A percentile compares a stretch with the other conserved stretches of the same genome.
Conservation (phyloP, 139 green algal species). For the Mesostigma viride region DNA sequence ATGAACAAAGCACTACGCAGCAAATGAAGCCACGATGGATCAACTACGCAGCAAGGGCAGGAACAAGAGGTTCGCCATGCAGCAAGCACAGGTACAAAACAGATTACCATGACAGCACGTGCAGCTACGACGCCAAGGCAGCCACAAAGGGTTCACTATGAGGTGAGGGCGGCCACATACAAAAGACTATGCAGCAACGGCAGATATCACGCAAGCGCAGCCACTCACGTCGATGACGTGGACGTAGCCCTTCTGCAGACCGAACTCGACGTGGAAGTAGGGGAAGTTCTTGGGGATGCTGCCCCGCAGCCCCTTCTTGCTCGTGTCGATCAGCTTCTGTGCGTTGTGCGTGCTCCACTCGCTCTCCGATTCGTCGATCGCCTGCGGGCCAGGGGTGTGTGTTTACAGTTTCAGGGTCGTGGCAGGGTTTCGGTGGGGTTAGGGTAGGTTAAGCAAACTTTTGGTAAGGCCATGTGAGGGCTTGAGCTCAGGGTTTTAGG, state of each 20-base stretch:
- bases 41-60: not conserved
- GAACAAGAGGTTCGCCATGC: not conserved
- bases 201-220: not conserved
- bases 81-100: not conserved
- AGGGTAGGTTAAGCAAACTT: not conserved
- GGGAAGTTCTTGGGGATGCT: slow-evolving; percentile 87
- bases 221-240: slow-evolving; percentile 76
- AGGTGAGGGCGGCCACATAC: too few species aligned
- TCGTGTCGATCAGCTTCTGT: slow-evolving; percentile 81
- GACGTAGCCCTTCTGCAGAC: slow-evolving; percentile 53
- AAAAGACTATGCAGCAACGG: not conserved
- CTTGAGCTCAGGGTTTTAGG: too few species aligned
- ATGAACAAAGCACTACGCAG: not conserved
- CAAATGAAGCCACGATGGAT: not conserved
- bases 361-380: slow-evolving; percentile 70
- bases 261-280: slow-evolving; percentile 76
- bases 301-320: slow-evolving; percentile 64
- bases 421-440: not conserved
- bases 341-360: slow-evolving; percentile 88
- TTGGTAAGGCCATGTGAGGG: too few species aligned
- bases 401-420: too few species aligned
- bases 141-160: too few species aligned
- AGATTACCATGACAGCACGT: not conserved
- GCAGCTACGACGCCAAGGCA: not conserved
- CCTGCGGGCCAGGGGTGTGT: too few species aligned